A percentile compares a stretch with the other conserved stretches of the same genome.
Evolutionary conservation across 192 early-diverging fungal species (phyloP).

Genomic region (Chytriomyces hyalinus): DNA sequence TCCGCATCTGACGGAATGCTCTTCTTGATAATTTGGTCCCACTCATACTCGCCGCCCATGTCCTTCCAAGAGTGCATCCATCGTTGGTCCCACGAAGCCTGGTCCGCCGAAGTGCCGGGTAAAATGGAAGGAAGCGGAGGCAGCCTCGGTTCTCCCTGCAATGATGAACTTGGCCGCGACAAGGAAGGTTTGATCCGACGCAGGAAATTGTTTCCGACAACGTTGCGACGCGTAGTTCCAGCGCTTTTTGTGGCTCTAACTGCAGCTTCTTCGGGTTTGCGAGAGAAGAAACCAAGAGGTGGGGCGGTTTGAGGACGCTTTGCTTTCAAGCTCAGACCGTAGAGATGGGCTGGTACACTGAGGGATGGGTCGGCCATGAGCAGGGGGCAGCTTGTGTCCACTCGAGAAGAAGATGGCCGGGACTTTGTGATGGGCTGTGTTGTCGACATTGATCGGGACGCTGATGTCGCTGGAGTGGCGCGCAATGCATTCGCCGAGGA

Average conservation of each 20-base stretch:
- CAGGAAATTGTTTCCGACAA: no score
- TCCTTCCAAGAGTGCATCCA: not conserved
- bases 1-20: not conserved
- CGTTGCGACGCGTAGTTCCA: no score
- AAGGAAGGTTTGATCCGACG: no score
- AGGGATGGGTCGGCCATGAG: not conserved
- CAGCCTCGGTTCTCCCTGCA: no score
- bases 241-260: no score
- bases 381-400: not conserved
- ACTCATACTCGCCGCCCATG: not conserved
- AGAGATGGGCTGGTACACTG: not conserved
- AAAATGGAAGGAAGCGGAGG: no score
- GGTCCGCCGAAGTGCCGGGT: not conserved
- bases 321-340: not conserved
- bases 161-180: no score
- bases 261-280: no score
- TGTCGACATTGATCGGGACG: not conserved
- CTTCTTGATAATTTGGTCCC: not conserved
- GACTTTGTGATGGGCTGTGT: not conserved
- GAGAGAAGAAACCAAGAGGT: not conserved
- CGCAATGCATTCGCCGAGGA: not conserved
- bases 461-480: not conserved
- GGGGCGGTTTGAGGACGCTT: not conserved
- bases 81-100: not conserved
- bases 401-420: not conserved